Base-by-base conservation (phyloP, 805 yeast species). In the Yamadazyma endophytica region DNA sequence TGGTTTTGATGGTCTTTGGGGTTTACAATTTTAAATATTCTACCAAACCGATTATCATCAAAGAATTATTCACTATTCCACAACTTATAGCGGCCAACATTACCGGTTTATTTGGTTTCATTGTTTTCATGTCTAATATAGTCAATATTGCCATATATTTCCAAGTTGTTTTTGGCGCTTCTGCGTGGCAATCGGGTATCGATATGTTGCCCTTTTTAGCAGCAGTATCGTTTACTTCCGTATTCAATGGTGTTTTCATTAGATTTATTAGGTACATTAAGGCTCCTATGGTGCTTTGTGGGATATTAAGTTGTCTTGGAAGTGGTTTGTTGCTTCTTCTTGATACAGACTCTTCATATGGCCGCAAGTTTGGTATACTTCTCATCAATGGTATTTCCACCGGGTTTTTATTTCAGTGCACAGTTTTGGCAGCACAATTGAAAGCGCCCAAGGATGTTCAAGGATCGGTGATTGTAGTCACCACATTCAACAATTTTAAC, bases 41-140 rank as follows among this genome's bases (percentile, higher is more conserved):
- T 0, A 52, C 50, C 15, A 48, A 58, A n/a, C 79, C 80, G 4
- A 56, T 75, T 29, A 58, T 77, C 18, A 64, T 72, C 9, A 49
- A 49, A 21, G 61, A 65, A 12, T 54, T 76, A 8, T 45, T 75
- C 22, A 47, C 42, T 4, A 48, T 53, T 24, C 52, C 53, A 6
- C 58, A 56, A 13, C 62, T 73, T 2, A 24, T 57, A 12, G 50
- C 68, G 4, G 64, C 73, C 6, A 53, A 62, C 21, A 23, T 68
- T 16, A 50, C 58, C 31, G 58, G 64, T 2, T 45, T 61, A 14
- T 56, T 58, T 37, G 54, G 49, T 28, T 61, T 56, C 37, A 57
- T 56, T 6, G 60, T 57, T 33, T 73, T 74, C 40, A 58, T 75
- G 53, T 56, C 53, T 15, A 33, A 42, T 24, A 37, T 56, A 25